Base-by-base conservation (phyloP, 495 filamentous ascomycete species). In the Cetradonia linearis region DNA sequence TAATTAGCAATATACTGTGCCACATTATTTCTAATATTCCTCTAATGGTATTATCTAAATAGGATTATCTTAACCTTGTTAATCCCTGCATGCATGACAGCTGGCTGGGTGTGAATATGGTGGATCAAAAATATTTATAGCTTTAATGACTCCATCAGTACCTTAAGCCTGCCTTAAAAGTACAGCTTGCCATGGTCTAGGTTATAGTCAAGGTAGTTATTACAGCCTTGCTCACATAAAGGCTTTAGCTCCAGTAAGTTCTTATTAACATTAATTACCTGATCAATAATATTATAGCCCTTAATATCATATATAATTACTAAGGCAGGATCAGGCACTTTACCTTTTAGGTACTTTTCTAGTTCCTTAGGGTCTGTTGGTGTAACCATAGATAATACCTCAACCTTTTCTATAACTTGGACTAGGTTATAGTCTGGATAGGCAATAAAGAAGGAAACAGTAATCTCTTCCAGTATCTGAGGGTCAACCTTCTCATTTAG, bases 261-360 rank as follows among this genome's bases (percentile, higher is more conserved):
- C 36, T 38, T 38, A 38, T 38, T 38, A n/a, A n/a, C n/a, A n/a
- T n/a, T n/a, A n/a, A n/a, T n/a, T n/a, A n/a, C n/a, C n/a, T n/a
- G n/a, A n/a, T n/a, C n/a, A 38, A 14, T 38, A 38, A 38, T 38
- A 38, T 38, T 38, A 38, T 38, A 38, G 14, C 36, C 36, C 36
- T 38, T 38, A 38, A 38, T 38, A 14, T 38, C 14, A 38, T 38
- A 38, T 38, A 38, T 38, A 38, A 14, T 14, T 38, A 38, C 36
- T 38, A 38, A 38, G 36, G 36, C 36, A 14, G 36, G 36, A 38
- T 38, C 14, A 38, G 36, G 36, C 14, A 38, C 36, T 38, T 38
- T 38, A 38, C 36, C 36, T 38, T 38, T 14, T 38, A 38, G 14
- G 36, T 38, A 38, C 14, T 23, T 47, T 37, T 48, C 72, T 38